Base-by-base conservation (phyloP, 2,329 filamentous ascomycete genomes). In the Aspergillus fructus region DNA sequence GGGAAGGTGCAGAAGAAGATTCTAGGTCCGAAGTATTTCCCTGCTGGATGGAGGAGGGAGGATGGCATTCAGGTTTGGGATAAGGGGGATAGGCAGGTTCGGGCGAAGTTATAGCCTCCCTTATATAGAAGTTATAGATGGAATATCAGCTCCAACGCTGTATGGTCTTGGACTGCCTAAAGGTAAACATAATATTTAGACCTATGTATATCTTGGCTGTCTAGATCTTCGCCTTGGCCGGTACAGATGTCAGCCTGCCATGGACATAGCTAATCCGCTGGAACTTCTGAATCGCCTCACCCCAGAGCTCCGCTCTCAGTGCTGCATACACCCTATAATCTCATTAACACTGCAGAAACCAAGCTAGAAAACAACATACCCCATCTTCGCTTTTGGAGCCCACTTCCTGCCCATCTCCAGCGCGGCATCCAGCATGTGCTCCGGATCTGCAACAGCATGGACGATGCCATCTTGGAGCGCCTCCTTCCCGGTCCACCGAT, bases 1-100 rank as follows among this genome's bases (percentile, higher is more conserved):
- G 93, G 93, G 37, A 97, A 97, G 80, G 72, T 75, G n/a, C 72
- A 75, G 52, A 75, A 75, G 63, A 74, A 72, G 59, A 66, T 68
- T 17, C 52, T 74, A 21, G 62, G 71, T 9, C 69, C 68, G 23
- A 63, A 64, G 30, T 71, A 73, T 49, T 75, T 80, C 52, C 70
- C 73, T 0, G 11, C 48, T 1, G 64, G 66, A 39, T 74, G 71
- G 58, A 41, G 40, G 8, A 55, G 64, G 2, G 57, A 67, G 30
- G 55, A 60, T 15, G 69, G 64, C 5, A 63, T 74, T 12, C 70
- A 73, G 48, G 59, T 70, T 1, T 55, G 53, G 53, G 21, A 47
- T 21, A 43, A 6, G 13, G 8, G 9, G 3, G 27, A 30, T 30
- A 34, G 21, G 12, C 17, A 37, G 17, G 17, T 12, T 11, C 24